A percentile compares a stretch with the other conserved stretches of the same genome.
Evolutionary conservation across 495 filamentous ascomycete species (phyloP).

Genomic region (Cetradonia linearis): DNA sequence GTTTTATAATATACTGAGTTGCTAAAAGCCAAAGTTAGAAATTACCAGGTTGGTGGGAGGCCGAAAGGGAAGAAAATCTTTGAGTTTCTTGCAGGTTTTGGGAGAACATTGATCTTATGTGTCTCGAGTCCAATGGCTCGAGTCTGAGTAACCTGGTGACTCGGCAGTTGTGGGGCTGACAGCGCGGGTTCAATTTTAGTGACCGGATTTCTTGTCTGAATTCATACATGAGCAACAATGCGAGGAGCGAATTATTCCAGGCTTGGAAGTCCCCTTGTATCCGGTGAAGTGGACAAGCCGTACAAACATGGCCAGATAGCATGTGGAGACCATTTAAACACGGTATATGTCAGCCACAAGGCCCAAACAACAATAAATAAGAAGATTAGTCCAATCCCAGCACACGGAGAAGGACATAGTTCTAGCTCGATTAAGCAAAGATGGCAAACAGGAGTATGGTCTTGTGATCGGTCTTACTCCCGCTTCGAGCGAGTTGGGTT

Average conservation of each 20-base stretch:
- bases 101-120: background rate
- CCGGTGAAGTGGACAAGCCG: background rate
- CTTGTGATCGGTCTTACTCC: background rate
- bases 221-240: background rate
- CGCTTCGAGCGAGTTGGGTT: background rate
- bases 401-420: background rate
- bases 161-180: background rate
- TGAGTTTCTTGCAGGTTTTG: background rate
- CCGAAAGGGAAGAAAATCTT: background rate
- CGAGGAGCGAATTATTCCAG: background rate
- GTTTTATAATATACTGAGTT: background rate
- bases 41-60: background rate
- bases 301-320: background rate
- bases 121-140: background rate
- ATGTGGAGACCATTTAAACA: background rate
- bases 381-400: background rate
- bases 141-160: background rate
- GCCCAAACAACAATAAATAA: background rate
- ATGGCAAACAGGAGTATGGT: background rate
- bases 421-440: background rate
- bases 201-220: background rate
- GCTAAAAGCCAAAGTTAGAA: background rate
- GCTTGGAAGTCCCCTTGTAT: background rate
- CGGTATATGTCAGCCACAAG: background rate
- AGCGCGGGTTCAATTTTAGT: background rate